Evolutionary conservation across 2,329 filamentous ascomycete species (phyloP), one percentile per base, ranked within the genome.

Genomic region (Aspergillus tubingensis): DNA sequence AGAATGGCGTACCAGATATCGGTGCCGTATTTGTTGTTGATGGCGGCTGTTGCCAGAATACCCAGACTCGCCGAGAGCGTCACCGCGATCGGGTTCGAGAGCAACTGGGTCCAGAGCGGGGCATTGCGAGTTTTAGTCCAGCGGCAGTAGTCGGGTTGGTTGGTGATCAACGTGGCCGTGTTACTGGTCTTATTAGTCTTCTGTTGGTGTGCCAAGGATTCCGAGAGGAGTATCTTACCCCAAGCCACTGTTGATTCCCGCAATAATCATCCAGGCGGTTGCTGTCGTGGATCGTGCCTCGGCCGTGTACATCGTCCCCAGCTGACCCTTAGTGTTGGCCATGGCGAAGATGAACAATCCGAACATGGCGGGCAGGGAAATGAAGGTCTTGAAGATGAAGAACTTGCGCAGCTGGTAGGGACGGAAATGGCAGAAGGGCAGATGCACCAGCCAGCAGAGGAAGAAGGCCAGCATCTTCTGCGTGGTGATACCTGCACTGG

Each of bases 81-180:
- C 7, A 79, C 75, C 17, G 73, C 72, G 25, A 81, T 67, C 0
- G 79, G 78, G 38, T 80, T 76, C 11, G 74, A 72, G 57, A 81
- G 60, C 43, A 64, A 47, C 64, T 81, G 79, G 3, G 75, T 75
- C 73, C 75, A 80, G 64, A 79, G 74, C 13, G 79, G 74, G 11
- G 73, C 77, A 4, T 65, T 71, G 58, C 70, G 73, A 8, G 25
- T 62, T n/a, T 32, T 48, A 38, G 60, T 49, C 65, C 58, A 82
- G 39, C 80, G 70, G 8, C 78, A 77, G 62, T 81, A 77, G 63
- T 82, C 80, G 0, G 79, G 79, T 62, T 79, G 77, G 61, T 79
- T 79, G 19, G 74, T 77, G 60, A 78, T 77, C 25, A 78, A 64
- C 6, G 74, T 77, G 13, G 76, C 74, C 17, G 71, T 73, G 47